Conservation (phyloP, 768 basidiomycete genomes). For the Trametes gibbosa region DNA sequence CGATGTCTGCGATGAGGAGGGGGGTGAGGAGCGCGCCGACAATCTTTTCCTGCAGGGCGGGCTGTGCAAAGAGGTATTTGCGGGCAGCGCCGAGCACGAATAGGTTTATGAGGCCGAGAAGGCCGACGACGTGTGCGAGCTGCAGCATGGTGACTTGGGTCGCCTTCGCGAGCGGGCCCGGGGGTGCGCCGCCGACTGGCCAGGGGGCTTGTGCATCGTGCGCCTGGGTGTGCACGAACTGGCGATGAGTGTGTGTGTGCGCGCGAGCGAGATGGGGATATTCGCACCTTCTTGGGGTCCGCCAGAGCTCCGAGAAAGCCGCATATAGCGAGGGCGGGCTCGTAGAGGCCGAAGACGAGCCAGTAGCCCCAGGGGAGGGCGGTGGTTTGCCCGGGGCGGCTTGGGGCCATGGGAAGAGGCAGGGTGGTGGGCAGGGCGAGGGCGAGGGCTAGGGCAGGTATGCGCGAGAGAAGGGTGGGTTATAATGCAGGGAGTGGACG, state of each 20-base stretch:
- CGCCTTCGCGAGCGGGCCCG: constrained; percentile 52
- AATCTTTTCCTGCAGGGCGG: constrained; percentile 71
- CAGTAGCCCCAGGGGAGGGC: constrained; percentile 75
- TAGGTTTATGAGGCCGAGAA: constrained; percentile 67
- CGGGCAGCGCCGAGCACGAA: constrained; percentile 64
- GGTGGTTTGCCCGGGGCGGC: constrained; percentile 45
- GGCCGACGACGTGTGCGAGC: constrained; percentile 74
- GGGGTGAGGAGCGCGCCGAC: constrained; percentile 61
- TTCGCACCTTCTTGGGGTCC: constrained; percentile 58
- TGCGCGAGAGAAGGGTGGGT: neutral
- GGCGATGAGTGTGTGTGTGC: neutral
- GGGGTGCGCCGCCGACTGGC: constrained; percentile 48
- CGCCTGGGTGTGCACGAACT: constrained; percentile 43
- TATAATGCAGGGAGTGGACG: neutral
- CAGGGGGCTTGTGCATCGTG: constrained; percentile 78
- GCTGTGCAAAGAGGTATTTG: constrained; percentile 54
- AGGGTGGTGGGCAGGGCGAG: neutral
- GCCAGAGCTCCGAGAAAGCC: constrained; percentile 66
- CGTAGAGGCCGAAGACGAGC: constrained; percentile 69
- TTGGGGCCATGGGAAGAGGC: constrained; percentile 19
- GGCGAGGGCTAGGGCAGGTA: neutral
- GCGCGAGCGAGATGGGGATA: neutral
- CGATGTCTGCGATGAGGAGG: constrained; percentile 64
- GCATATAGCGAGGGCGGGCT: constrained; percentile 61
- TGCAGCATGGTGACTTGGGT: constrained; percentile 70